phyloP scores from a whole-genome alignment of 179 eudicot species.

The Heliamphora pulchella region DNA sequence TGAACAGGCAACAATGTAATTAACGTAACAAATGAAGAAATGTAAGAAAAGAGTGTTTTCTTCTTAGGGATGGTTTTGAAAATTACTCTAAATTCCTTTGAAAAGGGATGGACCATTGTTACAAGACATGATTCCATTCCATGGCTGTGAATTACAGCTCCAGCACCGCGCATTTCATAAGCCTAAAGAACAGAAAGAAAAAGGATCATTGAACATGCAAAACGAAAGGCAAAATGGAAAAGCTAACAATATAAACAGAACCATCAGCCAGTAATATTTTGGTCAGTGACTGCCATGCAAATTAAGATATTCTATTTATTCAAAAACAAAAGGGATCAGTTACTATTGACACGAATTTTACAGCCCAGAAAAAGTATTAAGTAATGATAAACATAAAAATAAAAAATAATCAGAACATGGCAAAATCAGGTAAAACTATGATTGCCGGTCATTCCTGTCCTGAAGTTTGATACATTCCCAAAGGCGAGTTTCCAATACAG shows the following conservation, averaged over 20 bases:
- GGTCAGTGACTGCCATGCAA: not conserved
- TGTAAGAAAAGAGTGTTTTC: too few species aligned
- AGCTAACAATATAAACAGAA: not conserved
- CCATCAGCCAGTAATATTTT: not conserved
- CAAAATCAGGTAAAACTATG: not conserved
- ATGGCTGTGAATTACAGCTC: conserved; percentile 96
- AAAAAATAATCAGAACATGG: not conserved
- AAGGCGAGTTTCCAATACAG: not conserved
- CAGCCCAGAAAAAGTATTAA: not conserved
- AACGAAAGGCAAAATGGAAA: not conserved
- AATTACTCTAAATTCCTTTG: conserved; percentile 84
- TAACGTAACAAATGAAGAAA: not conserved
- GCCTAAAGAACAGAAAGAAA: conserved; percentile 42
- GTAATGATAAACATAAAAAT: not conserved
- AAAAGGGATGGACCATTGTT: conserved; percentile 78
- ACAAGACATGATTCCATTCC: conserved; percentile 95
- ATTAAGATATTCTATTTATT: not conserved
- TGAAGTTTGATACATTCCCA: not conserved
- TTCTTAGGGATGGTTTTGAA: conserved; percentile 3
- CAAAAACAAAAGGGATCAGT: not conserved
- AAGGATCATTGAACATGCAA: not conserved
- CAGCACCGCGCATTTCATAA: conserved; percentile 88
- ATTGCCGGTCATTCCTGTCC: not conserved
- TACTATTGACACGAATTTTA: not conserved
- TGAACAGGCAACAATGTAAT: not conserved